Conservation (phyloP, 768 basidiomycete genomes). For the Agrocybe praecox region DNA sequence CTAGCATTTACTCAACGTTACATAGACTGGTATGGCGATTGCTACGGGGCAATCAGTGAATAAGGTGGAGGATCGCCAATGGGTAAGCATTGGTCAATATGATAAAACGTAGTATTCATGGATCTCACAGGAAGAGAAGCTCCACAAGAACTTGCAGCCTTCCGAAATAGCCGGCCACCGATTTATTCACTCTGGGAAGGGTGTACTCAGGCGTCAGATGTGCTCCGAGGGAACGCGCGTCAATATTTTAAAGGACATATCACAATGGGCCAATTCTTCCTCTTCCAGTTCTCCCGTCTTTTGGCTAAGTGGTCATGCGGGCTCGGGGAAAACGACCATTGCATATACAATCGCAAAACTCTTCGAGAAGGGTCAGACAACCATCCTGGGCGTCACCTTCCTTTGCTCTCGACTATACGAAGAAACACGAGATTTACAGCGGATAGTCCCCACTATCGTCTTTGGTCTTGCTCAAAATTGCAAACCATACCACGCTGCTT, state of each 20-base stretch:
- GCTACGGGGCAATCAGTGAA: too few species aligned
- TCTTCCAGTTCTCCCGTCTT: constrained; percentile 3
- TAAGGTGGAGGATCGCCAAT: too few species aligned
- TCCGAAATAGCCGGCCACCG: not conserved
- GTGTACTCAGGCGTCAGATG: not conserved
- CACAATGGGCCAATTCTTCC: constrained; percentile 3
- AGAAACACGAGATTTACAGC: not conserved
- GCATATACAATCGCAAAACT: constrained; percentile 8
- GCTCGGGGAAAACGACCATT: constrained; percentile 11
- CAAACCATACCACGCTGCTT: not conserved
- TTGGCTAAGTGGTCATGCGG: constrained; percentile 12
- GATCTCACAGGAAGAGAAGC: not conserved
- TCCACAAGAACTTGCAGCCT: not conserved
- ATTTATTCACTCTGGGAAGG: not conserved
- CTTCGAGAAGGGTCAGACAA: not conserved
- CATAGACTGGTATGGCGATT: too few species aligned
- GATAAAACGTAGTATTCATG: too few species aligned
- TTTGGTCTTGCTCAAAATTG: not conserved
- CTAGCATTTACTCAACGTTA: too few species aligned
- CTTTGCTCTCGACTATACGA: constrained; percentile 2
- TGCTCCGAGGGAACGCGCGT: constrained; percentile 11
- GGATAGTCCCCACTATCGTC: not conserved
- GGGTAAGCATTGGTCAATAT: too few species aligned
- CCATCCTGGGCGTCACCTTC: constrained; percentile 1
- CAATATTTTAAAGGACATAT: constrained; percentile 6